Conservation (phyloP, 129 eudicot genomes). For the Gnaphalium uliginosum region DNA sequence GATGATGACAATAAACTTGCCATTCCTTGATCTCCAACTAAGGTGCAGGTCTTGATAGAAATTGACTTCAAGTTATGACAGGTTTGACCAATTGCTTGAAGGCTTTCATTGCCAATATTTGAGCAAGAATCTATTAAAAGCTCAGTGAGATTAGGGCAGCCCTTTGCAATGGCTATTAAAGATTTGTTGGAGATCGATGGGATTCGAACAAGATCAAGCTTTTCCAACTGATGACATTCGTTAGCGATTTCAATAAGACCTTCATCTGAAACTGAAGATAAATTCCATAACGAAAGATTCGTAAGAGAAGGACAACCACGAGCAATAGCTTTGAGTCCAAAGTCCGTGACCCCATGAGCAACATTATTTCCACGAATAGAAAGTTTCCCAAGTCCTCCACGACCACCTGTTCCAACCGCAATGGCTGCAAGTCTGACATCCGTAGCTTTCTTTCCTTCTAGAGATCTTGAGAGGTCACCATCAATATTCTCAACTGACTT, state of each 20-base stretch:
- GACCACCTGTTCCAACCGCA: constrained; percentile 65
- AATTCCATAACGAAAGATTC: constrained; percentile 64
- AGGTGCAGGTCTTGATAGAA: constrained; percentile 62
- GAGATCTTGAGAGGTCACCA: constrained; percentile 56
- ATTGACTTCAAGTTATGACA: constrained; percentile 66
- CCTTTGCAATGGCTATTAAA: constrained; percentile 63
- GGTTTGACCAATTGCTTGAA: constrained; percentile 56
- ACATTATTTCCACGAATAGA: constrained; percentile 50
- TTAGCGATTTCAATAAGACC: constrained; percentile 73
- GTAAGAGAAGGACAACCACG: constrained; percentile 78
- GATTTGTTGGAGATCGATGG: constrained; percentile 58
- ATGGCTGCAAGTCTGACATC: constrained; percentile 85
- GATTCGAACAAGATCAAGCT: constrained; percentile 69
- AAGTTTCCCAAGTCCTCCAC: constrained; percentile 84
- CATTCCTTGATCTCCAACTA: constrained; percentile 77
- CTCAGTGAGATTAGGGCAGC: constrained; percentile 59
- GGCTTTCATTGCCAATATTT: constrained; percentile 56
- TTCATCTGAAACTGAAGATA: constrained; percentile 62
- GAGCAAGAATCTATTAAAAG: constrained; percentile 67
- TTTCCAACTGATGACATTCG: constrained; percentile 60
- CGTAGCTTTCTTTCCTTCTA: constrained; percentile 82
- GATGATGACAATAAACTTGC: constrained; percentile 65
- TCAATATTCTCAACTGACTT: constrained; percentile 1
- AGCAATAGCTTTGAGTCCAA: constrained; percentile 71
- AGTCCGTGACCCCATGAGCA: constrained; percentile 55